These are phyloP conservation scores for Juncus inflexus DNA, from an alignment of 176 grass and related monocot species.

Conservation along the genomic window DNA sequence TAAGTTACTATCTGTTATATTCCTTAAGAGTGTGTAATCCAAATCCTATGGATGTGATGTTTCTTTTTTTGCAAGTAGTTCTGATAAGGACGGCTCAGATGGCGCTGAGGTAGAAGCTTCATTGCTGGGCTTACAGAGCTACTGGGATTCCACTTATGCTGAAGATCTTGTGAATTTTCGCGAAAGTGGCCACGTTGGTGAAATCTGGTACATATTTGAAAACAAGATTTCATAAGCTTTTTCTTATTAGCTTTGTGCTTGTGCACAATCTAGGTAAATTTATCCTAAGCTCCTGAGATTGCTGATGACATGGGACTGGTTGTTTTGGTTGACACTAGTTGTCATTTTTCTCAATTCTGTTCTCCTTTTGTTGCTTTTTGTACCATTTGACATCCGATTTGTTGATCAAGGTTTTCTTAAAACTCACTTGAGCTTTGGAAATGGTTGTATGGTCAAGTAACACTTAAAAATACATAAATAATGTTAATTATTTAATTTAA, in stretches of 20 bases:
- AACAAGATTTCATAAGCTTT: not conserved
- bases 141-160: slow-evolving; percentile 87
- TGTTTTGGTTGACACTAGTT: not conserved
- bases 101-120: slow-evolving; percentile 66
- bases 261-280: not conserved
- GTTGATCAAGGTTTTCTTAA: not conserved
- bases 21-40: not conserved
- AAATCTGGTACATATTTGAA: slow-evolving; percentile 65
- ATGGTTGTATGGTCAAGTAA: too few relatives aligned
- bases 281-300: not conserved
- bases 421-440: too few relatives aligned
- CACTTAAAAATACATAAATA: too few relatives aligned
- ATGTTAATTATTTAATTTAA: not conserved
- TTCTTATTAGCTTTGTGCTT: not conserved
- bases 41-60: slow-evolving; percentile 14
- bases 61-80: slow-evolving; percentile 34
- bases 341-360: not conserved
- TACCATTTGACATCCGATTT: not conserved
- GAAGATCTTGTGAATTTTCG: slow-evolving; percentile 96
- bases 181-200: slow-evolving; percentile 74
- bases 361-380: not conserved
- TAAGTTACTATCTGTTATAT: not conserved
- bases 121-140: slow-evolving; percentile 81
- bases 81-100: slow-evolving; percentile 82
- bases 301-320: too few relatives aligned